These are phyloP conservation scores for Arbutus unedo DNA, from an alignment of 148 eudicot species.

Conservation along the genomic window DNA sequence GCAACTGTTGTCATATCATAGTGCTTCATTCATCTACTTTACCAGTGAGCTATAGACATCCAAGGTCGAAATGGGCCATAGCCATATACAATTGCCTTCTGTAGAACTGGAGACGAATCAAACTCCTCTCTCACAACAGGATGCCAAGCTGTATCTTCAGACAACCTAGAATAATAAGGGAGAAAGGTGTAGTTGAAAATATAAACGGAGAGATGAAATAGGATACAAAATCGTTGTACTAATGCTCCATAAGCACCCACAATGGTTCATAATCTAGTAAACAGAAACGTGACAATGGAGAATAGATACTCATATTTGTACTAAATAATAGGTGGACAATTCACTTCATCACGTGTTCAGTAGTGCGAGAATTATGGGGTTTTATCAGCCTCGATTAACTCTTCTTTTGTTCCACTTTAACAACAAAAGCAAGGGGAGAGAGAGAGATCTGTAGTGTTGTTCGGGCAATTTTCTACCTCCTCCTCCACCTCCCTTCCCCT, in stretches of 20 bases:
- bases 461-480: not conserved
- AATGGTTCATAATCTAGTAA: not conserved
- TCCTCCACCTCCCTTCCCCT: conserved; percentile 2
- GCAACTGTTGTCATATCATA: not conserved
- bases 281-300: not conserved
- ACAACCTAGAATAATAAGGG: conserved; percentile 45
- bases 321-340: not conserved
- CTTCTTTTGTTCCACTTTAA: not conserved
- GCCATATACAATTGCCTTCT: conserved; percentile 68
- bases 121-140: conserved; percentile 63
- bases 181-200: not conserved
- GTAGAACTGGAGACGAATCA: conserved; percentile 45
- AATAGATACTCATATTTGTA: not conserved
- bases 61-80: conserved; percentile 87
- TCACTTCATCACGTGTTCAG: not conserved
- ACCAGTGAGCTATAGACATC: conserved; percentile 97
- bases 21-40: conserved; percentile 16
- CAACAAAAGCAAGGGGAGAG: no score
- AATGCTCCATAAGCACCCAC: not conserved
- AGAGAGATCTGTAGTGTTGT: no score
- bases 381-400: not conserved
- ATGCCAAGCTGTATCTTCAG: conserved; percentile 89
- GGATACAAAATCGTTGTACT: not conserved
- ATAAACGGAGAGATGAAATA: not conserved
- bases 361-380: not conserved